These are phyloP conservation scores for Haberlea rhodopensis DNA, from an alignment of 257 asterid genomes.

Conservation along the genomic window DNA sequence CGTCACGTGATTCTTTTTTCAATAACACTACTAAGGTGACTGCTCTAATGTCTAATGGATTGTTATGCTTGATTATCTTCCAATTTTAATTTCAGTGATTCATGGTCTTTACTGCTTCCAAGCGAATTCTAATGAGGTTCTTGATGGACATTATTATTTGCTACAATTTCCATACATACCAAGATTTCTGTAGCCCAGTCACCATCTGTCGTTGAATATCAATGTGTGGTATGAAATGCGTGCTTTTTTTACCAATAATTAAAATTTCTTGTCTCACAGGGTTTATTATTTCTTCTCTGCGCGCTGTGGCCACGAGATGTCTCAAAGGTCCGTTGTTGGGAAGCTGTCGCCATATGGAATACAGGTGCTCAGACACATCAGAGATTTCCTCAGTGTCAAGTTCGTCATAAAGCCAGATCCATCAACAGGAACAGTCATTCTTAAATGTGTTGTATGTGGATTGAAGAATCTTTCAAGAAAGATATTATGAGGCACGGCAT, in stretches of 20 bases:
- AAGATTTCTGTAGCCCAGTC: neutral
- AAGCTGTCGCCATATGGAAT: conserved; percentile 77
- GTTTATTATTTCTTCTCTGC: conserved; percentile 79
- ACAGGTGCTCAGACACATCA: conserved; percentile 61
- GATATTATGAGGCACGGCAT: conserved; percentile 40
- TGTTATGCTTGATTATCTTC: neutral
- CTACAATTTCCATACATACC: neutral
- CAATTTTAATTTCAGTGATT: neutral
- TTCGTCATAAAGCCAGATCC: conserved; percentile 80
- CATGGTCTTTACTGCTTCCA: neutral
- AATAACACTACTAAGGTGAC: neutral
- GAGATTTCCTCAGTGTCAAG: conserved; percentile 71
- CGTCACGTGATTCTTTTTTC: neutral
- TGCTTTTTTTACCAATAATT: neutral
- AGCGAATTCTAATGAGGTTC: neutral
- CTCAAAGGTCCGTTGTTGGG: conserved; percentile 84
- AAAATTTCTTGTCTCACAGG: conserved; percentile 43
- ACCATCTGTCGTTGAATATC: neutral
- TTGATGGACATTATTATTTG: neutral
- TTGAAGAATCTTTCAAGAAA: conserved; percentile 79
- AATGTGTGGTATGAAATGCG: neutral
- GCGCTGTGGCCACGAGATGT: conserved; percentile 88
- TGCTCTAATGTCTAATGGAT: neutral
- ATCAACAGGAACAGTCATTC: conserved; percentile 66
- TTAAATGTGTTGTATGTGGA: conserved; percentile 84